phyloP scores from a whole-genome alignment of 2,329 filamentous ascomycete genomes.

The Xylariaceae sp. region DNA sequence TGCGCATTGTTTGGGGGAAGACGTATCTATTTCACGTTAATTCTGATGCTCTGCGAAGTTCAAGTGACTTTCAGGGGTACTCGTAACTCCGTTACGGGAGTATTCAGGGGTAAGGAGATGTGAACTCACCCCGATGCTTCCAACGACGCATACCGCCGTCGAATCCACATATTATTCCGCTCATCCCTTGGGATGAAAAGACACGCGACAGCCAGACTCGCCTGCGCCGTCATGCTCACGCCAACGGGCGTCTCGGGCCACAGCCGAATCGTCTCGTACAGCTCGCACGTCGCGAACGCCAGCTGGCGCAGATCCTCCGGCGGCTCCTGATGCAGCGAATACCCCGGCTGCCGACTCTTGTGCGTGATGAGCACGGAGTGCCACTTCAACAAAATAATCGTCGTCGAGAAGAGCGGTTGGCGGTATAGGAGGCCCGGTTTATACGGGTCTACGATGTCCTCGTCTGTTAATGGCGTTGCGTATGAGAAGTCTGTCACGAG shows the following conservation, averaged over 20 bases:
- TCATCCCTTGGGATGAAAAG: conserved; percentile 74
- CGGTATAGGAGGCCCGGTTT: conserved; percentile 63
- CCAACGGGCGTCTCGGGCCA: conserved; percentile 68
- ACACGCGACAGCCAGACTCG: conserved; percentile 67
- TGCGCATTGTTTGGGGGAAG: conserved; percentile 68
- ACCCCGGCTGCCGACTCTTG: conserved; percentile 60
- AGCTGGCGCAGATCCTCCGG: conserved; percentile 53
- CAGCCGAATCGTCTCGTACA: conserved; percentile 71
- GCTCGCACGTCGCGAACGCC: conserved; percentile 66
- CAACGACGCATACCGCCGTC: conserved; percentile 70
- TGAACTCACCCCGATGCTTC: conserved; percentile 70
- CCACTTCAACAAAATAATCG: conserved; percentile 70
- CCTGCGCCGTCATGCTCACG: conserved; percentile 66
- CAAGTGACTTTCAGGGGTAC: no score
- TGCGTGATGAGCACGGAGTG: conserved; percentile 77
- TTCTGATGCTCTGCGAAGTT: no score
- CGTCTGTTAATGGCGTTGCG: conserved; percentile 45
- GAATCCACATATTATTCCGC: conserved; percentile 71
- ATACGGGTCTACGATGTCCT: conserved; percentile 71
- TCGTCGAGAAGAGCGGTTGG: conserved; percentile 67
- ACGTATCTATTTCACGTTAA: conserved; percentile 60
- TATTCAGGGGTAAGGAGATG: neutral
- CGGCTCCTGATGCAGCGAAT: conserved; percentile 47
- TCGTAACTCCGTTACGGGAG: no score
- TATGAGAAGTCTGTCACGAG: conserved; percentile 60